Evolutionary conservation across 495 filamentous ascomycete genomes (phyloP), one percentile per base, ranked within the genome.

Genomic region (Aspergillus affinis): DNA sequence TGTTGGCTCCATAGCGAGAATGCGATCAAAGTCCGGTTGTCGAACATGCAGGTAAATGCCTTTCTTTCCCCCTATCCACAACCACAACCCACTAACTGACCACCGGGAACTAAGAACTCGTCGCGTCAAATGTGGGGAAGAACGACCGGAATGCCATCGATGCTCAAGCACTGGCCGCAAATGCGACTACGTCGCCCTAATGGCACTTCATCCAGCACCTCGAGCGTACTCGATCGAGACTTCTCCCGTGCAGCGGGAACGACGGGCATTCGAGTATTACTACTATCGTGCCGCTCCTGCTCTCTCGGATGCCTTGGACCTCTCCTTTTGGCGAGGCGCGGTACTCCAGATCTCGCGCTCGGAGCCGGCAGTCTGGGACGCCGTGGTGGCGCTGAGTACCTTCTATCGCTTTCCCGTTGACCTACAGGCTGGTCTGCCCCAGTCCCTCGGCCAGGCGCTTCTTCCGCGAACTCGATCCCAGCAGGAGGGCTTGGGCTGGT

Each of bases 121-220:
- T 47, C 78, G 80, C 62, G 85, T 89, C 27, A 88, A 88, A 72
- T 89, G 86, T 71, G 86, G 85, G 69, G 86, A 89, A 68, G 76
- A 75, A 58, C 84, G 82, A 54, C 86, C 86, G 4, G 61, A 65
- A 4, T 89, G 86, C 64, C 70, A 71, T 32, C 81, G 83, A 45
- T 89, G 86, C 61, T 68, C 82, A 18, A 70, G 62, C 49, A 82
- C 79, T 0, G 79, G 81, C 1, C 74, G 81, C 9, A 68, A 65
- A 59, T 83, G 82, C 61, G 78, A 81, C 20, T 72, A 66, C 50
- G 26, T 20, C 2, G 20, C 46, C 46, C 17, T 21, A 15, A 19
- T 27, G 15, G 49, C 21, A 10, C 36, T 21, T 23, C 29, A 56
- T 8, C 15, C 15, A 17, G 21, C 21, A 17, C 36, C 51, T 6